Conservation (phyloP, 495 filamentous ascomycete genomes). For the Ascodesmis nigricans region DNA sequence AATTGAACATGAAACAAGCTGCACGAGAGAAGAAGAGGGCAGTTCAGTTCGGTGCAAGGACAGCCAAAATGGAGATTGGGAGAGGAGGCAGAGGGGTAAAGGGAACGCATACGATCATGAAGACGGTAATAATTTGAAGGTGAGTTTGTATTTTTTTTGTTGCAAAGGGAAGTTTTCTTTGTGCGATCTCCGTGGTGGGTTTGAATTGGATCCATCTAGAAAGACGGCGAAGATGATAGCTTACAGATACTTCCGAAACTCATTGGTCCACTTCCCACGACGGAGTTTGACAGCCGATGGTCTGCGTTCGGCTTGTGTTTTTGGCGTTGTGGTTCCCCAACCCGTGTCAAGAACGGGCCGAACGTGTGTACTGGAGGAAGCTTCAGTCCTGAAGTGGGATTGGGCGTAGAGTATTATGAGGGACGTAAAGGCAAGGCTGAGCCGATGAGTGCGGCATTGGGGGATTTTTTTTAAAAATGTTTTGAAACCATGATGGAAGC, state of each 20-base stretch:
- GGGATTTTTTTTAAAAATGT: no score
- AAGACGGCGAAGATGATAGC: slow-evolving; percentile 29
- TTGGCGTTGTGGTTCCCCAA: no score
- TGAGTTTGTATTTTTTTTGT: slow-evolving; percentile 9
- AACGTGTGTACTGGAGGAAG: no score
- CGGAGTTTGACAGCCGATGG: no score
- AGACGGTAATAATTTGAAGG: slow-evolving; percentile 7
- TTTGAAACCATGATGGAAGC: no score
- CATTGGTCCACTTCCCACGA: no score
- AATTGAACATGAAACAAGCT: slow-evolving; percentile 44
- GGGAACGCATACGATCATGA: slow-evolving; percentile 36
- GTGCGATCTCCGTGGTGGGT: background rate
- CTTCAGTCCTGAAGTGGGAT: no score
- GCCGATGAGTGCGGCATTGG: no score
- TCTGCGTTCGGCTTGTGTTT: no score
- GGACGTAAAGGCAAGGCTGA: no score
- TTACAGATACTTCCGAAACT: slow-evolving; percentile 36
- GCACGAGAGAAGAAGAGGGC: slow-evolving; percentile 82
- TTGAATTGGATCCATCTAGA: slow-evolving; percentile 3
- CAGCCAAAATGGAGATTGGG: slow-evolving; percentile 60
- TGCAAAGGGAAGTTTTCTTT: background rate
- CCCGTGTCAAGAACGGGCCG: no score
- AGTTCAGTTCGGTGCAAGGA: slow-evolving; percentile 68
- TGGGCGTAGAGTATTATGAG: no score
- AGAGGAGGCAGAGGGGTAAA: slow-evolving; percentile 48